Evolutionary conservation across 1,139 yeast species (phyloP), one percentile per base, ranked within the genome.

Genomic region (Suhomyces maxii): DNA sequence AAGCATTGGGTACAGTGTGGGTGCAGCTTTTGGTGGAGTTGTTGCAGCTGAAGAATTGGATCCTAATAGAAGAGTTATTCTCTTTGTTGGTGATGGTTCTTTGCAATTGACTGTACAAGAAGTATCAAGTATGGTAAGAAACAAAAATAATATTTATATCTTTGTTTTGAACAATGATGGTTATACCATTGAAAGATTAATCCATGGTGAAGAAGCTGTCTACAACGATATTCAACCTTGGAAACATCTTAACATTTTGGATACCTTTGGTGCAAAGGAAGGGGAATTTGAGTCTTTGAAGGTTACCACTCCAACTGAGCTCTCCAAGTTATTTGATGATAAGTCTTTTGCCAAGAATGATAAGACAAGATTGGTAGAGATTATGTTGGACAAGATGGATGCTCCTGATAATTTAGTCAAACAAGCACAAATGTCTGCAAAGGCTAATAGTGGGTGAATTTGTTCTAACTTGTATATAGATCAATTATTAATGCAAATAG

Each of bases 21-120:
- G 66, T 23, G 63, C 66, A 7, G 54, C 64, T 7, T 55, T 55
- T 37, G 67, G 67, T 12, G 66, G 65, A 1, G 64, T 53, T 6
- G 53, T 56, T 48, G 66, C 70, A 9, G 64, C 67, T 46, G 82
- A 82, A 60, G 95, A 87, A 65, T 59, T 83, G 43, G 83, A 83
- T 61, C 82, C 84, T 42, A 63, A 66, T 53, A 83, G 80, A 67
- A 80, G 95, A 73, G 91, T 86, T 48, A 77, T 86, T 54, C 71
- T 88, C 57, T 88, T 88, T 67, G 86, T 86, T 47, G 95, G 96
- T 68, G 96, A 88, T 66, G 96, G 96, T 61, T 87, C 95, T 26
- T 76, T 88, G 64, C 96, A 88, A 70, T 77, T 88, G 67, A 86
- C 95, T 3, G 91, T 85, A 32, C 95, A 88, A 69, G 95, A 88